These are phyloP conservation scores for Melampsora americana DNA, from an alignment of 1,284 basidiomycete genomes.

Conservation along the genomic window DNA sequence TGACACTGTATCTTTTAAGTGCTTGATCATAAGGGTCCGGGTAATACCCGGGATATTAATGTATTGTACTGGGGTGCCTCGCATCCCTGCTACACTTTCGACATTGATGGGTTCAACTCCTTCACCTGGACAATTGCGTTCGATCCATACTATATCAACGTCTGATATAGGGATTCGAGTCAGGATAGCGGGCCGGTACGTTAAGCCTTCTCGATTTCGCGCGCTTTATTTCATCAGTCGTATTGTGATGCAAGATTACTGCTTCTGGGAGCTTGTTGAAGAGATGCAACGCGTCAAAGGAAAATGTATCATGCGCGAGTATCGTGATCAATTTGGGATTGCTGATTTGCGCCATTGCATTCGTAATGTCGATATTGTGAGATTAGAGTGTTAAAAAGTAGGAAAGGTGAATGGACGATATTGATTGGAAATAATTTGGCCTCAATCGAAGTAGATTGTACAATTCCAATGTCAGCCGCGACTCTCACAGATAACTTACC, in stretches of 20 bases:
- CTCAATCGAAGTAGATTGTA: not conserved
- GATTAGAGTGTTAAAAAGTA: not conserved
- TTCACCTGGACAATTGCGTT: not conserved
- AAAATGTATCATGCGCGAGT: not conserved
- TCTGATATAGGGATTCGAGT: not conserved
- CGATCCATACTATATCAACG: not conserved
- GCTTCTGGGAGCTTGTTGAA: not conserved
- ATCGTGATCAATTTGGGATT: not conserved
- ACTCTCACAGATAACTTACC: not conserved
- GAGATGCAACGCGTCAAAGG: no score
- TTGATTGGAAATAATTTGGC: not conserved
- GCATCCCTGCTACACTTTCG: no score
- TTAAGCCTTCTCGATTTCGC: not conserved
- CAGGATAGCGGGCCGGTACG: not conserved
- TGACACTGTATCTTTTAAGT: no score
- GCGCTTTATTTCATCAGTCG: not conserved
- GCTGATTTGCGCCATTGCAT: not conserved
- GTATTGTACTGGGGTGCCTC: no score
- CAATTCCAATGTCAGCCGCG: not conserved
- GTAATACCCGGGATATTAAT: no score
- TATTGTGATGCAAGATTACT: not conserved
- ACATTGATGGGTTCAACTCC: not conserved
- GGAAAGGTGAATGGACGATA: not conserved
- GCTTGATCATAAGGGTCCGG: no score
- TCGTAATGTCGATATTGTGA: not conserved